Evolutionary conservation across 2,329 filamentous ascomycete species (phyloP).

Genomic region (Thyridium curvatum): DNA sequence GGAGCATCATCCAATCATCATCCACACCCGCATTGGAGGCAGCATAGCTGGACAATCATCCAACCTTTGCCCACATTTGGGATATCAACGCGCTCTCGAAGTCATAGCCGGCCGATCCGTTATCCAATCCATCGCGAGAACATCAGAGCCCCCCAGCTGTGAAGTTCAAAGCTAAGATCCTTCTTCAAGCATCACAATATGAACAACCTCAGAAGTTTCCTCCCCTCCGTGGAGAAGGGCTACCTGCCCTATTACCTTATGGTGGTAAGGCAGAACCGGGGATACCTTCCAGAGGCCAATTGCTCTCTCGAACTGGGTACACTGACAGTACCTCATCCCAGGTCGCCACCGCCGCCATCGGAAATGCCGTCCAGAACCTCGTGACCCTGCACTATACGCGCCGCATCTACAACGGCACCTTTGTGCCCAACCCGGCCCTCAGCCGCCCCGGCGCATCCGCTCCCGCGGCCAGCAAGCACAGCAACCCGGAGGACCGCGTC

Average conservation of each 20-base stretch:
- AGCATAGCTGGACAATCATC: no score
- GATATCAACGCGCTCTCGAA: no score
- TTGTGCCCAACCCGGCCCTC: slow-evolving; percentile 43
- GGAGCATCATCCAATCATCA: no score
- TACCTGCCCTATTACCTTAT: slow-evolving; percentile 54
- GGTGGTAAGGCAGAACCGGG: slow-evolving; percentile 31
- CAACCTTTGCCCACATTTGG: no score
- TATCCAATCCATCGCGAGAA: no score
- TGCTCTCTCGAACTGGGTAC: no score
- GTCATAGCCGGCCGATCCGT: no score
- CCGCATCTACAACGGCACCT: slow-evolving; percentile 74
- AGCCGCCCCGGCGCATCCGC: slow-evolving; percentile 27
- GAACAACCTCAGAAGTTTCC: slow-evolving; percentile 35
- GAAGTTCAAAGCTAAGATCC: background rate
- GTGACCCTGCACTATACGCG: slow-evolving; percentile 72
- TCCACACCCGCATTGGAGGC: no score
- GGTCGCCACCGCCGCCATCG: slow-evolving; percentile 77
- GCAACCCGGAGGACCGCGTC: slow-evolving; percentile 45
- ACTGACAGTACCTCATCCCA: slow-evolving; percentile 26
- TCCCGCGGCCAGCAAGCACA: slow-evolving; percentile 13
- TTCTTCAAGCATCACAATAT: slow-evolving; percentile 24
- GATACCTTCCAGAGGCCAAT: slow-evolving; percentile 1
- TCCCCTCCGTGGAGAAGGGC: slow-evolving; percentile 44
- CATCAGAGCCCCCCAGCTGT: background rate
- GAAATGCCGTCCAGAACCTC: slow-evolving; percentile 83